A percentile compares a stretch with the other conserved stretches of the same genome.
Conservation (phyloP, 257 asterid genomes). For the Paraleonurus japonicus region DNA sequence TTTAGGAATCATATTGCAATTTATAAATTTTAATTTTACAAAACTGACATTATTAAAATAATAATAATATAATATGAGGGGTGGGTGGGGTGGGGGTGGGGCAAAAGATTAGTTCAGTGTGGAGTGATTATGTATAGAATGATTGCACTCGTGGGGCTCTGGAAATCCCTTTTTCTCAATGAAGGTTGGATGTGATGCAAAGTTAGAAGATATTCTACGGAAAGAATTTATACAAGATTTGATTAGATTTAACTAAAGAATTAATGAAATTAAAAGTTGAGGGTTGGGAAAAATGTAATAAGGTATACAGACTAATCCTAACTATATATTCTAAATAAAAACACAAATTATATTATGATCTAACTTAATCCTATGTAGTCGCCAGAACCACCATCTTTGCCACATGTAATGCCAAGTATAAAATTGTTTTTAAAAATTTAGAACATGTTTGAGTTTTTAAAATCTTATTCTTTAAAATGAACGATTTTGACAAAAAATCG, state of each 20-base stretch:
- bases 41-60: not conserved
- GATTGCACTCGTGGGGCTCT: constrained; percentile 57
- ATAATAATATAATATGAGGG: not conserved
- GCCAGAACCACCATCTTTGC: too few relatives aligned
- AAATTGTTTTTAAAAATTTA: too few relatives aligned
- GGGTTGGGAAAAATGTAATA: not conserved
- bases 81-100: not conserved
- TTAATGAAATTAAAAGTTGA: not conserved
- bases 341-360: too few relatives aligned
- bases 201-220: constrained; percentile 35
- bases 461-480: too few relatives aligned
- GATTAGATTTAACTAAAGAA: constrained; percentile 17
- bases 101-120: constrained; percentile 18
- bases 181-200: constrained; percentile 34
- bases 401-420: too few relatives aligned
- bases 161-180: constrained; percentile 18
- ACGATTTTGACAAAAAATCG: too few relatives aligned
- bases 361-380: too few relatives aligned
- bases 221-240: constrained; percentile 36
- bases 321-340: too few relatives aligned
- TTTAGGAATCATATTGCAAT: not conserved
- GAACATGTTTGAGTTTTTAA: too few relatives aligned
- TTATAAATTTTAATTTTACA: not conserved
- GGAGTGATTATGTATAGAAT: constrained; percentile 33
- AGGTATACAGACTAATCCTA: too few relatives aligned